Evolutionary conservation across 2,329 filamentous ascomycete genomes (phyloP).

Genomic region (Hypoxylon sp.): DNA sequence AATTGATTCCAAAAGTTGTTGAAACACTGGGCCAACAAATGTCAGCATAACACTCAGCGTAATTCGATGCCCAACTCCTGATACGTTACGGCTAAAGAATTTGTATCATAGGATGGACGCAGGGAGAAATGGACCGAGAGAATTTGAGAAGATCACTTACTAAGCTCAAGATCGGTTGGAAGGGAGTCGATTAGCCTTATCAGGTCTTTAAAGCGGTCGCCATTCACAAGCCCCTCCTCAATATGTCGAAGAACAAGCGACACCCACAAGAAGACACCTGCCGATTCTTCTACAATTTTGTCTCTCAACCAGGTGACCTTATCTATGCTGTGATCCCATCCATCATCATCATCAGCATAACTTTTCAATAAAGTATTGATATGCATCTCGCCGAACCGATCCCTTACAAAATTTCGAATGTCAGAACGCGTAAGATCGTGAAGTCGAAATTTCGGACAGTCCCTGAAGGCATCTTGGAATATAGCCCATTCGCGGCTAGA

Average conservation of each 20-base stretch:
- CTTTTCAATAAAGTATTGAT: not conserved
- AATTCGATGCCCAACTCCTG: not conserved
- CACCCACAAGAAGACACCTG: constrained; percentile 49
- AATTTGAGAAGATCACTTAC: constrained; percentile 18
- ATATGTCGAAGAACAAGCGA: constrained; percentile 37
- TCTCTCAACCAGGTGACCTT: not conserved
- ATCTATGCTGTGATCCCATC: not conserved
- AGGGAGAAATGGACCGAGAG: not conserved
- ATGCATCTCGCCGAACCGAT: constrained; percentile 29
- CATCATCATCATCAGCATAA: not conserved
- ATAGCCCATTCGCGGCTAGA: constrained; percentile 45
- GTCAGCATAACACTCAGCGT: not conserved
- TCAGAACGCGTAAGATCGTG: constrained; percentile 41
- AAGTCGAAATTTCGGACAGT: constrained; percentile 35
- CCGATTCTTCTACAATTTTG: constrained; percentile 26
- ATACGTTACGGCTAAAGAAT: not conserved
- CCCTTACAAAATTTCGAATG: constrained; percentile 27
- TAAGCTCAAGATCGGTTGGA: constrained; percentile 40
- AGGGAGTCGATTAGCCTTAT: constrained; percentile 24
- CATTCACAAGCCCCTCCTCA: constrained; percentile 36
- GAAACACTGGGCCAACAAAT: constrained; percentile 18
- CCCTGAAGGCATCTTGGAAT: constrained; percentile 33
- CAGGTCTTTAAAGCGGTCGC: constrained; percentile 30
- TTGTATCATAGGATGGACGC: not conserved
- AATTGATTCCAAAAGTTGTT: constrained; percentile 28